Conservation (phyloP, 208 protist species). For the Trypanosoma brucei region DNA sequence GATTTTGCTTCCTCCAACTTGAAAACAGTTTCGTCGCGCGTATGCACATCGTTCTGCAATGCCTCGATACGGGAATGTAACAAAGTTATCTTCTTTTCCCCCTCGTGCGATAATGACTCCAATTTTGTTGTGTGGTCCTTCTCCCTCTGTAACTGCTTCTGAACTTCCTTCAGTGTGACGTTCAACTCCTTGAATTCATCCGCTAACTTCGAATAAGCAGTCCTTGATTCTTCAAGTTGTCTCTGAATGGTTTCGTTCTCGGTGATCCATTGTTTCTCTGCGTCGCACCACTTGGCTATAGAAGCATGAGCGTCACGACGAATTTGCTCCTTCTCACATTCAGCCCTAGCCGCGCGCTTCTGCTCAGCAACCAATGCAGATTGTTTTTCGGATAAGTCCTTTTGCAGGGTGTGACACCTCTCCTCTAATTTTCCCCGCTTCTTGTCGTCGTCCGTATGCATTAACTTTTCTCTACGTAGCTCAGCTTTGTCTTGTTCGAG, state of each 20-base stretch:
- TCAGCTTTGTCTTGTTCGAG: conserved; percentile 83
- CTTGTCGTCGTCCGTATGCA: conserved; percentile 57
- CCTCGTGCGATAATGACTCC: conserved; percentile 12
- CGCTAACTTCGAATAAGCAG: conserved; percentile 10
- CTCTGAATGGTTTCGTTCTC: conserved; percentile 56
- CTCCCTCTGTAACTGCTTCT: conserved; percentile 30
- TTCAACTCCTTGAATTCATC: conserved; percentile 14
- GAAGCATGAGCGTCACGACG: conserved; percentile 57
- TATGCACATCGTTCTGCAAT: conserved; percentile 55
- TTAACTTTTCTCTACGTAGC: conserved; percentile 64
- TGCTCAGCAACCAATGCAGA: conserved; percentile 38
- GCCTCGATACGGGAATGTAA: conserved; percentile 44
- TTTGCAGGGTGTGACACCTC: conserved; percentile 53
- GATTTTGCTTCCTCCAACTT: conserved; percentile 59
- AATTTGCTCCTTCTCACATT: conserved; percentile 60
- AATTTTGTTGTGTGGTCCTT: conserved; percentile 31
- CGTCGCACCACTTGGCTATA: conserved; percentile 69
- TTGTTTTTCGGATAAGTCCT: conserved; percentile 59
- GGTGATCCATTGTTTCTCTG: conserved; percentile 69
- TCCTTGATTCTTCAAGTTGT: conserved; percentile 23
- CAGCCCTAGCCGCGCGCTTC: conserved; percentile 27
- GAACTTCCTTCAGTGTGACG: conserved; percentile 16
- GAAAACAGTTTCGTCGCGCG: conserved; percentile 61
- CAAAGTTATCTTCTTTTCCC: conserved; percentile 35
- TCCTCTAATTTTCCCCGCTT: conserved; percentile 61